Percentiles rank a stretch among this genome's conserved stretches.
Evolutionary conservation across 345 rosid genomes (phyloP).

Genomic region (Citrus mangshanensis): DNA sequence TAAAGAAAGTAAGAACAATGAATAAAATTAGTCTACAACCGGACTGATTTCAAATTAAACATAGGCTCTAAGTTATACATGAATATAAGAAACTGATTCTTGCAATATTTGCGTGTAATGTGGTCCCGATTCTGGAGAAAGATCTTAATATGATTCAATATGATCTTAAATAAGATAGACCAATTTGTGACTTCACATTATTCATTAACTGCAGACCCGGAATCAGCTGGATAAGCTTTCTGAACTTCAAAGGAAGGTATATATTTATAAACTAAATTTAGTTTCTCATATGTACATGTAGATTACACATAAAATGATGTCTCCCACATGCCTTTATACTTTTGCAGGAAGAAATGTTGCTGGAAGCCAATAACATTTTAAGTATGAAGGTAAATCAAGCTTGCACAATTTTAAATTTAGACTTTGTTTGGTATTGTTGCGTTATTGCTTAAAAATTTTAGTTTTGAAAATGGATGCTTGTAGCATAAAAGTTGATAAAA

Average conservation of each 20-base stretch:
- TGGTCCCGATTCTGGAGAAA: no score
- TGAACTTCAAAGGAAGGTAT: constrained; percentile 41
- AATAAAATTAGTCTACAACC: no score
- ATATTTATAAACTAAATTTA: background rate
- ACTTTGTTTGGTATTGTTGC: no score
- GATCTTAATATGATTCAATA: background rate
- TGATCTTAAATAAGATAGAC: background rate
- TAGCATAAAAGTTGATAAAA: no score
- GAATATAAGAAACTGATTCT: no score
- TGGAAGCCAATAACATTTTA: constrained; percentile 26
- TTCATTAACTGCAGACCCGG: constrained; percentile 21
- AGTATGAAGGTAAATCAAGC: constrained; percentile 21
- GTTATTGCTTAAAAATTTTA: no score
- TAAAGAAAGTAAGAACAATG: no score
- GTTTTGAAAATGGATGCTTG: no score
- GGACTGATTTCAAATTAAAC: no score
- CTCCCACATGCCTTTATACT: background rate
- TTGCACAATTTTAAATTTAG: background rate
- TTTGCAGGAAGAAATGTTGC: constrained; percentile 22
- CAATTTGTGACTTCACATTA: background rate
- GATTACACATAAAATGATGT: background rate
- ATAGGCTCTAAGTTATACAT: no score
- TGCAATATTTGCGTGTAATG: no score
- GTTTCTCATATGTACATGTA: background rate
- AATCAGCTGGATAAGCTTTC: constrained; percentile 30